Percentiles rank a stretch among this genome's conserved stretches.
Conservation (phyloP, 139 green algal genomes). For the Dunaliella sp. region DNA sequence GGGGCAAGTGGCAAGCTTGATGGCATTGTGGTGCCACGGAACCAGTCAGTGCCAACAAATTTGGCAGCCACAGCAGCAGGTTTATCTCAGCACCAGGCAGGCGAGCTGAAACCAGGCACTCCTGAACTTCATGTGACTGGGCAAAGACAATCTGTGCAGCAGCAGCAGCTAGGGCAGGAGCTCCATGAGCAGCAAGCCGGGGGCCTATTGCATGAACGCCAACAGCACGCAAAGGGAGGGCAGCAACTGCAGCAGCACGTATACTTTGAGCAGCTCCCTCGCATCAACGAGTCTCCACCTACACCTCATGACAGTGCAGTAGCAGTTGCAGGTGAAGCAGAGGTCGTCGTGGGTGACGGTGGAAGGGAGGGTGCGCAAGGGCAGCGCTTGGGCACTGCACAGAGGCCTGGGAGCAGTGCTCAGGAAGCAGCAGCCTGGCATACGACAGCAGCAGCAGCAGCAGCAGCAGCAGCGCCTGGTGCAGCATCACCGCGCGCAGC, state of each 20-base stretch:
- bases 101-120: background rate
- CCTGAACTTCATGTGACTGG: background rate
- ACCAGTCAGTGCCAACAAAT: background rate
- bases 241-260: background rate
- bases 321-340: too few relatives aligned
- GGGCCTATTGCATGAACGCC: background rate
- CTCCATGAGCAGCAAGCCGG: background rate
- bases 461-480: too few relatives aligned
- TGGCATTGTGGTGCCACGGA: background rate
- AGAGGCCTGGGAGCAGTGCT: background rate
- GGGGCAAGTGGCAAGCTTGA: too few relatives aligned
- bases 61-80: background rate
- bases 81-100: background rate
- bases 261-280: too few relatives aligned
- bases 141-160: background rate
- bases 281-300: too few relatives aligned
- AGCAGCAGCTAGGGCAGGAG: background rate
- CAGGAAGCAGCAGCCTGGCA: conserved; percentile 10
- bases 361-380: too few relatives aligned
- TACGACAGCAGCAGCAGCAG: background rate
- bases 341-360: too few relatives aligned
- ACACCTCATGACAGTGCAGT: too few relatives aligned
- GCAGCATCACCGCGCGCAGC: too few relatives aligned
- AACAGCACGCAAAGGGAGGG: background rate
- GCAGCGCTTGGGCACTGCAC: too few relatives aligned